Base-by-base conservation (phyloP, 2,329 filamentous ascomycete genomes). In the Diplodia sapinea region DNA sequence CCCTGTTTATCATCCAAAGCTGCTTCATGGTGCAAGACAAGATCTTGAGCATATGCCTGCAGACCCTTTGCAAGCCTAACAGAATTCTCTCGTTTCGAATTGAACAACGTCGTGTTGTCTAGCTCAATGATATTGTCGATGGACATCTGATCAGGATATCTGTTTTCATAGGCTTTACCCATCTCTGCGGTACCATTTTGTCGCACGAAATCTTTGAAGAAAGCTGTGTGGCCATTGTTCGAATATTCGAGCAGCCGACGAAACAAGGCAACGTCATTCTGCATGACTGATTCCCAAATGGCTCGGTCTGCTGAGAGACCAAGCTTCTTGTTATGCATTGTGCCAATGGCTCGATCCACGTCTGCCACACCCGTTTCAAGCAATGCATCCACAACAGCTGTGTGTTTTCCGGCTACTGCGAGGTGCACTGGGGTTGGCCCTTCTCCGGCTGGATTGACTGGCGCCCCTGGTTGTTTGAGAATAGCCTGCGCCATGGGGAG, bases 311-410 rank as follows among this genome's bases (percentile, higher is more conserved):
- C 17, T 4, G 7, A 0, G 5, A 47, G 17, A 2, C 1, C 3
- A 2, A 47, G 17, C 3, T 8, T 43, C 2, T 17, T 1, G 4
- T 8, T 1, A n/a, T 11, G 2, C 0, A 1, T 1, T 1, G 1
- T 2, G 17, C 0, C 4, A 1, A 12, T 11, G 2, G 1, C 1
- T 11, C 8, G 33, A 2, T 36, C 43, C 0, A 20, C 17, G 2
- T 8, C 7, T 4, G n/a, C 43, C 17, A 4, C 20, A 0, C 2
- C n/a, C n/a, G 43, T 47, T 11, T 3, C 17, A 47, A 47, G 43
- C 13, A 47, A 0, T 9, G 43, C n/a, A 47, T 47, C n/a, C 20
- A 47, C 43, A 6, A 47, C 43, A n/a, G 7, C 43, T 4, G 3
- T 47, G 4, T 47, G 6, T 3, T 4, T 8, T 11, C n/a, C n/a